phyloP scores from a whole-genome alignment of 2,329 filamentous ascomycete species.

The Paramyrothecium sp. region DNA sequence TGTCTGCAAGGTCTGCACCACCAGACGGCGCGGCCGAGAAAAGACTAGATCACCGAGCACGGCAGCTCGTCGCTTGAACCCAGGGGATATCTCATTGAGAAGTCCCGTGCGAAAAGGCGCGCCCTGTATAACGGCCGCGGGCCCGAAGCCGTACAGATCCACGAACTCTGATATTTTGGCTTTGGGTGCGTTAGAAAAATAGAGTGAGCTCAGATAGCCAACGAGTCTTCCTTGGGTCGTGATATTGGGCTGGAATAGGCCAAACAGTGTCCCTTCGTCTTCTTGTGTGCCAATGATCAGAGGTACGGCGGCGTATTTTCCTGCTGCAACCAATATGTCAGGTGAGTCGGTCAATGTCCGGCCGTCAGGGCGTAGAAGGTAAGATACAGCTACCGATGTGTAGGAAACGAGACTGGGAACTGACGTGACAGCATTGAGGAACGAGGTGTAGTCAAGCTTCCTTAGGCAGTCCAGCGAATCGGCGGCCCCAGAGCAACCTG shows the following conservation, averaged over 20 bases:
- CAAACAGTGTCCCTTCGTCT: background rate
- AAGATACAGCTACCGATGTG: background rate
- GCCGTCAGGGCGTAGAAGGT: background rate
- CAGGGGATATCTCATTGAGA: background rate
- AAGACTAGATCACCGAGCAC: slow-evolving; percentile 6
- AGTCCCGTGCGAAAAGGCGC: background rate
- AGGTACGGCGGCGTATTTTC: background rate
- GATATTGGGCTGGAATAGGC: background rate
- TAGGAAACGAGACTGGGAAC: background rate
- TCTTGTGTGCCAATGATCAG: background rate
- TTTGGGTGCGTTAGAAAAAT: background rate
- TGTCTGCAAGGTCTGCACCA: background rate
- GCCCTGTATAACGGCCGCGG: background rate
- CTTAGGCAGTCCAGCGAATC: background rate
- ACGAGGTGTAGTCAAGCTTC: background rate
- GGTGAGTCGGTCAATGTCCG: background rate
- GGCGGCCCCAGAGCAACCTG: background rate
- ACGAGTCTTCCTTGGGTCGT: background rate
- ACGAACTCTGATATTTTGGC: background rate
- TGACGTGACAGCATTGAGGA: background rate
- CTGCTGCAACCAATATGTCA: background rate
- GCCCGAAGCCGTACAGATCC: background rate
- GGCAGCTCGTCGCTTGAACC: background rate
- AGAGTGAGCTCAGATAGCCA: background rate
- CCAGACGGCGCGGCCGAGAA: slow-evolving; percentile 2